Percentiles rank a stretch among this genome's conserved stretches.
phyloP scores from a whole-genome alignment of 2,329 filamentous ascomycete species.

The Ascochyta fabae region DNA sequence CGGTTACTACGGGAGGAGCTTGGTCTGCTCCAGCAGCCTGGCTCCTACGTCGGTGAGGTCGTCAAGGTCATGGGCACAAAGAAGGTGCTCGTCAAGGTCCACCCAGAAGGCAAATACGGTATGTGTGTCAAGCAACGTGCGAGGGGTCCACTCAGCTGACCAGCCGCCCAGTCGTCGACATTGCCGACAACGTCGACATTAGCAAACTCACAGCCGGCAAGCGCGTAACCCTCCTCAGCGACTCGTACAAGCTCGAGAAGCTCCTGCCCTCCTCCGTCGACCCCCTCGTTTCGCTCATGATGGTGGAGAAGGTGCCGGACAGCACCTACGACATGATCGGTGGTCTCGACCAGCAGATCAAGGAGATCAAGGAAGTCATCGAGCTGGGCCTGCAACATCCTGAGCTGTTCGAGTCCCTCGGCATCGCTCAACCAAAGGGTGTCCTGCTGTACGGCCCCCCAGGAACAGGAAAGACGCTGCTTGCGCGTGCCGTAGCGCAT shows the following conservation, averaged over 20 bases:
- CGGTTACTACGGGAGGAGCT: constrained; percentile 94
- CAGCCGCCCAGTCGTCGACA: constrained; percentile 77
- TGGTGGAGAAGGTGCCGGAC: constrained; percentile 99
- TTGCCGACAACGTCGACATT: constrained; percentile 93
- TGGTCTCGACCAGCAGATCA: constrained; percentile 97
- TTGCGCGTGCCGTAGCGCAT: constrained; percentile 94
- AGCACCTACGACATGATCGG: constrained; percentile 99
- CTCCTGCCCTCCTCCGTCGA: constrained; percentile 98
- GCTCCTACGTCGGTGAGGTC: constrained; percentile 98
- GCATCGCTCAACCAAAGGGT: constrained; percentile 97
- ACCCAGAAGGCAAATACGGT: constrained; percentile 99
- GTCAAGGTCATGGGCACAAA: constrained; percentile 99
- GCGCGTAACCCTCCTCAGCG: constrained; percentile 93
- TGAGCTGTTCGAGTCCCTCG: constrained; percentile 97
- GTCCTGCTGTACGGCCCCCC: constrained; percentile 96
- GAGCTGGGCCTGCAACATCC: constrained; percentile 98
- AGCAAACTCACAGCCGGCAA: constrained; percentile 96
- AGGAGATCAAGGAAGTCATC: constrained; percentile 99
- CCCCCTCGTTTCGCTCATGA: constrained; percentile 98
- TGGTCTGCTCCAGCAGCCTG: constrained; percentile 92
- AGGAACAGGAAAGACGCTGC: constrained; percentile 94
- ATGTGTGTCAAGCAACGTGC: constrained; percentile 42
- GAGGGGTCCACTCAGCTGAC: constrained; percentile 4
- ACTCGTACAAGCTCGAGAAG: constrained; percentile 98
- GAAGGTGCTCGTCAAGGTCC: constrained; percentile 98